These are phyloP conservation scores for Aspergillus terreus DNA, from an alignment of 2,329 filamentous ascomycete species.

Conservation along the genomic window DNA sequence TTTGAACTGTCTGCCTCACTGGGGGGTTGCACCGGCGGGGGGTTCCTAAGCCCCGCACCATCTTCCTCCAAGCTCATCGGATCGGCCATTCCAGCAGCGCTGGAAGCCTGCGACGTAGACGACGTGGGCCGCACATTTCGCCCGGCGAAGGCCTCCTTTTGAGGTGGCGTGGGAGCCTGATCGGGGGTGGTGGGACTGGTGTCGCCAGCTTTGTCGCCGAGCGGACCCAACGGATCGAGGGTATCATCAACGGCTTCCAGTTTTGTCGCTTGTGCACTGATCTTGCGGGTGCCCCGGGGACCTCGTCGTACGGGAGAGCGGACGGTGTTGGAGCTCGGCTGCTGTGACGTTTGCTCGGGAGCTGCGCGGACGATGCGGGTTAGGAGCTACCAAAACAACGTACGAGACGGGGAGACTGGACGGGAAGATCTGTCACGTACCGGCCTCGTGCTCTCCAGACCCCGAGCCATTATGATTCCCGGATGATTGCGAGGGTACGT, in stretches of 20 bases:
- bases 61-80: constrained; percentile 70
- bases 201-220: constrained; percentile 46
- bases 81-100: constrained; percentile 54
- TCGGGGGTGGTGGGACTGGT: constrained; percentile 41
- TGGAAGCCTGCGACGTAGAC: constrained; percentile 44
- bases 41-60: constrained; percentile 59
- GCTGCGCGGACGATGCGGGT: constrained; percentile 18
- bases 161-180: constrained; percentile 55
- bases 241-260: constrained; percentile 62
- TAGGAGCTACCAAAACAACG: constrained; percentile 11
- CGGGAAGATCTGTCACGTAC: constrained; percentile 19
- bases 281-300: constrained; percentile 53
- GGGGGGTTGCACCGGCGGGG: constrained; percentile 57
- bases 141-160: constrained; percentile 51
- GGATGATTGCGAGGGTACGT: constrained; percentile 45
- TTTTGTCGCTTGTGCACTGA: constrained; percentile 58
- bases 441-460: constrained; percentile 23
- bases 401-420: constrained; percentile 14
- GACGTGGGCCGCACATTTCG: constrained; percentile 37
- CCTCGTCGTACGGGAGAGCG: constrained; percentile 49
- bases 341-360: constrained; percentile 29
- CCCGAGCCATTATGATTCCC: constrained; percentile 22
- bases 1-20: constrained; percentile 41
- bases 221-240: constrained; percentile 59
- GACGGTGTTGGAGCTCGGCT: constrained; percentile 39